Evolutionary conservation across 805 yeast genomes (phyloP).

Genomic region (Cyberlindnera xylosilytica): DNA sequence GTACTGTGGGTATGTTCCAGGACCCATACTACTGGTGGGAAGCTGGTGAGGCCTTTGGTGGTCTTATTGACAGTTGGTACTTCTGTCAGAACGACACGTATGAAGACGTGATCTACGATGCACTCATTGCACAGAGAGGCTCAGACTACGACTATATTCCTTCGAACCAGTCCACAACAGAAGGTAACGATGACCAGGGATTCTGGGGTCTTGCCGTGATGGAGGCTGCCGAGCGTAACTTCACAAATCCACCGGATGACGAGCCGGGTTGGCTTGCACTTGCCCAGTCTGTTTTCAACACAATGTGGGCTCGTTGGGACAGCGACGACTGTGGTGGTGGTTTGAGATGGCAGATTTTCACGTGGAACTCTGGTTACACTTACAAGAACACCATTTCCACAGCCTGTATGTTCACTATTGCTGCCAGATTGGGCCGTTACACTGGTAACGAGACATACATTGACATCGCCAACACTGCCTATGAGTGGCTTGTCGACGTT

Average conservation of each 20-base stretch:
- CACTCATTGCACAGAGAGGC: conserved; percentile 46
- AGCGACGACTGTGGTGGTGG: conserved; percentile 56
- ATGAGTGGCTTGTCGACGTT: conserved; percentile 57
- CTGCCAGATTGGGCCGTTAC: conserved; percentile 62
- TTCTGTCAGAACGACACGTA: conserved; percentile 71
- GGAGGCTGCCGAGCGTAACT: conserved; percentile 63
- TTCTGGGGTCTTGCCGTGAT: conserved; percentile 69
- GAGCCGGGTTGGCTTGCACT: conserved; percentile 54
- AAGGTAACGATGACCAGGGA: conserved; percentile 76
- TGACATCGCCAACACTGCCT: conserved; percentile 52
- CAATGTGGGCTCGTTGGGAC: conserved; percentile 66
- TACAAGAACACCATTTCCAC: conserved; percentile 64
- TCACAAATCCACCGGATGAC: conserved; percentile 47
- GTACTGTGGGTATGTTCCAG: conserved; percentile 69
- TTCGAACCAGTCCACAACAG: conserved; percentile 59
- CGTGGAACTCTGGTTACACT: conserved; percentile 67
- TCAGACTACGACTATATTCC: conserved; percentile 56
- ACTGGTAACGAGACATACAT: conserved; percentile 52
- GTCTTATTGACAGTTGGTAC: conserved; percentile 67
- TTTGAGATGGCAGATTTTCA: conserved; percentile 68
- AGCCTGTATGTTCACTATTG: conserved; percentile 59
- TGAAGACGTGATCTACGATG: conserved; percentile 54
- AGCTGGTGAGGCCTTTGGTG: conserved; percentile 80
- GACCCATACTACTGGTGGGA: conserved; percentile 89
- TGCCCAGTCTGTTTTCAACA: conserved; percentile 60